Conservation (phyloP, 2,329 filamentous ascomycete species). For the Hysterium pulicare region DNA sequence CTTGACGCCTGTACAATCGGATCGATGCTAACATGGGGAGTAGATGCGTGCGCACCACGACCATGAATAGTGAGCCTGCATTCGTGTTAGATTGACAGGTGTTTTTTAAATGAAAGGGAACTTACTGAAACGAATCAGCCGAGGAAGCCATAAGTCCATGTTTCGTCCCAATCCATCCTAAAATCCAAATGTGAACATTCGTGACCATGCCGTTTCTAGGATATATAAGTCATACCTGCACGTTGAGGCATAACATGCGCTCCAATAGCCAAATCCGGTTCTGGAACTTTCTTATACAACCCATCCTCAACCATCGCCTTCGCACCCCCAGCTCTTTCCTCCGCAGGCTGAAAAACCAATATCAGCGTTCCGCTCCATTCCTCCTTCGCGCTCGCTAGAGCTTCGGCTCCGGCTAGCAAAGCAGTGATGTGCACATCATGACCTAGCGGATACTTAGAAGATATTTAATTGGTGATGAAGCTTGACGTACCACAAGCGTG, state of each 20-base stretch:
- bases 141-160: constrained; percentile 41
- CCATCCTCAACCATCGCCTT: constrained; percentile 61
- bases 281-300: constrained; percentile 52
- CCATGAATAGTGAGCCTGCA: constrained; percentile 56
- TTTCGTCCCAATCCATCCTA: constrained; percentile 41
- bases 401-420: constrained; percentile 54
- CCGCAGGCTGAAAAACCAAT: constrained; percentile 64
- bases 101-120: too few relatives aligned
- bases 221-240: constrained; percentile 18
- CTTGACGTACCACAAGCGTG: constrained; percentile 70
- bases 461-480: too few relatives aligned
- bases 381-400: constrained; percentile 44
- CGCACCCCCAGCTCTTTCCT: constrained; percentile 63
- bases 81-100: too few relatives aligned
- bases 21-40: constrained; percentile 56
- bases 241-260: constrained; percentile 54
- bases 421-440: constrained; percentile 64
- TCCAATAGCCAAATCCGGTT: constrained; percentile 56
- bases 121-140: constrained; percentile 38
- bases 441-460: too few relatives aligned
- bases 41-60: constrained; percentile 56
- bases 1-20: constrained; percentile 57
- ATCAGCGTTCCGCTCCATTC: constrained; percentile 62
- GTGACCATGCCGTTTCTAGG: neutral
- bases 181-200: constrained; percentile 1